A percentile compares a stretch with the other conserved stretches of the same genome.
These are phyloP conservation scores for Termitomyces heimii DNA, from an alignment of 768 basidiomycete species.

Conservation along the genomic window DNA sequence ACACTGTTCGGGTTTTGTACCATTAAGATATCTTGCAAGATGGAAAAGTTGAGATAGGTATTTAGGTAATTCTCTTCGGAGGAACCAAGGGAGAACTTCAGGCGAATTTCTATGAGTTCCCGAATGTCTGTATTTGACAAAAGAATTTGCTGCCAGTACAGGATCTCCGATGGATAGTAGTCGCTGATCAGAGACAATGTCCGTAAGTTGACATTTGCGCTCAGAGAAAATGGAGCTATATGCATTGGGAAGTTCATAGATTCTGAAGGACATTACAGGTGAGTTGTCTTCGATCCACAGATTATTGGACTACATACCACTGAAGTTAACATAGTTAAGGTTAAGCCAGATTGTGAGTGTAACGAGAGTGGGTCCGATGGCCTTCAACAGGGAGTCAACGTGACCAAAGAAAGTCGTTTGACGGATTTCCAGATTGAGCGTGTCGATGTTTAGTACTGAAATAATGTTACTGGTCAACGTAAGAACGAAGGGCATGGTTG, in stretches of 20 bases:
- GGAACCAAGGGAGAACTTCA: background rate
- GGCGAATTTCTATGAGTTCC: background rate
- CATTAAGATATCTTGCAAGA: background rate
- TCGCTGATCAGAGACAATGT: background rate
- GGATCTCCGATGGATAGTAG: background rate
- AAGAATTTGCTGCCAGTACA: background rate
- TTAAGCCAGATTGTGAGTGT: background rate
- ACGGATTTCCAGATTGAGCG: background rate
- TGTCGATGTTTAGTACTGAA: background rate
- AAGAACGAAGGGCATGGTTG: background rate
- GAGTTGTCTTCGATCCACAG: background rate
- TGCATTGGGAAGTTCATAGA: background rate
- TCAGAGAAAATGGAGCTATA: background rate
- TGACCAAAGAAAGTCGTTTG: background rate
- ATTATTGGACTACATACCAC: background rate
- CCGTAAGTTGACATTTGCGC: background rate
- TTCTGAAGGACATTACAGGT: background rate
- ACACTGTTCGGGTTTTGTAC: background rate
- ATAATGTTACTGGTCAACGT: background rate
- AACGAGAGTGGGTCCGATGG: background rate
- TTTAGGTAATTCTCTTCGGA: background rate
- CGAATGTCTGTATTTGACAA: background rate
- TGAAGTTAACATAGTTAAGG: background rate
- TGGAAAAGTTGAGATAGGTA: background rate
- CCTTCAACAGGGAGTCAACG: background rate